These are phyloP conservation scores for Asterella californica DNA, from an alignment of 225 moss, liverwort and hornwort species.

Conservation along the genomic window DNA sequence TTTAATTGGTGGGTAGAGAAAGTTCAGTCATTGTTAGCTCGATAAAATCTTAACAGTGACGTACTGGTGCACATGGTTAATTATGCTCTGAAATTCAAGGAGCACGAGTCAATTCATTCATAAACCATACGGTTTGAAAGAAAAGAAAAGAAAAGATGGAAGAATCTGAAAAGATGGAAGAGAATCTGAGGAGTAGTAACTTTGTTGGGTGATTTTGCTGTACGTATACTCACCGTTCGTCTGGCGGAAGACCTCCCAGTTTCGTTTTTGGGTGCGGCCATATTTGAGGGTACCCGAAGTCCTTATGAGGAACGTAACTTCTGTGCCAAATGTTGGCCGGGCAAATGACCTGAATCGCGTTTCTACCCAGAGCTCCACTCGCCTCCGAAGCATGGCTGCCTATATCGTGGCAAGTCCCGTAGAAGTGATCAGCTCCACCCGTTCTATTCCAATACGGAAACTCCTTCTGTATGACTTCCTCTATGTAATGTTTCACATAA, in stretches of 20 bases:
- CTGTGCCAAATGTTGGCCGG: conserved; percentile 67
- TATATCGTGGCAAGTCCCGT: conserved; percentile 80
- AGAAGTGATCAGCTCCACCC: conserved; percentile 79
- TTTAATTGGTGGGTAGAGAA: no score
- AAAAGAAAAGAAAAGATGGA: no score
- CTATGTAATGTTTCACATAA: conserved; percentile 48
- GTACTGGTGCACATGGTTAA: no score
- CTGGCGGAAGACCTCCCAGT: conserved; percentile 35
- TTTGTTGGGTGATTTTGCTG: no score
- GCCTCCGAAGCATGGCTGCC: conserved; percentile 56
- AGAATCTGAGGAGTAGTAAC: no score
- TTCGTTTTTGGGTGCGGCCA: conserved; percentile 29
- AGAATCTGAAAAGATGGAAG: no score
- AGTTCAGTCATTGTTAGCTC: no score
- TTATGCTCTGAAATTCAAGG: no score
- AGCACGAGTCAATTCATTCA: no score
- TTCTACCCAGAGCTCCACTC: conserved; percentile 56
- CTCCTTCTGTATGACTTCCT: conserved; percentile 53
- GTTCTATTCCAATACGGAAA: conserved; percentile 84
- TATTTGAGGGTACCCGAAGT: conserved; percentile 75
- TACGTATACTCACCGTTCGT: conserved; percentile 23
- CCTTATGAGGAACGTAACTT: conserved; percentile 77
- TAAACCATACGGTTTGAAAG: no score
- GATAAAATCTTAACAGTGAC: no score
- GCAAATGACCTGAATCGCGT: conserved; percentile 68